Conservation (phyloP, 257 asterid genomes). For the Solanum pinnatisectum region DNA sequence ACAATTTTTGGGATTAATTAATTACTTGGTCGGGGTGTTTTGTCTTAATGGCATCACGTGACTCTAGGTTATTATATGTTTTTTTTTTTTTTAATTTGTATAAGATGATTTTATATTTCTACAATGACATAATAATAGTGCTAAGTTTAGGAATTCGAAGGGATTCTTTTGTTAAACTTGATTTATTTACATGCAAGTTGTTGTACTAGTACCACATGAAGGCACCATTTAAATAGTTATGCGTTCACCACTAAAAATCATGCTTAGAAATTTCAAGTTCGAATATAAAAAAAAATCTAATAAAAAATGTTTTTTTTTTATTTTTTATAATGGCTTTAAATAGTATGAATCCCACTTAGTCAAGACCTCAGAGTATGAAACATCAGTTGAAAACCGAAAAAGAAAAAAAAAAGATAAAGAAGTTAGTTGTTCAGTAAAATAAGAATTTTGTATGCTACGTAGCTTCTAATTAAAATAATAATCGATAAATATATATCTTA, state of each 20-base stretch:
- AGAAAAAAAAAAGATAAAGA: no score
- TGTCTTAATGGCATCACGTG: constrained; percentile 87
- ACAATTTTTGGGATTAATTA: constrained; percentile 35
- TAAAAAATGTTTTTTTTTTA: not conserved
- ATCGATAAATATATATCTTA: not conserved
- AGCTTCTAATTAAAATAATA: not conserved
- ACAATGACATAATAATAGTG: not conserved
- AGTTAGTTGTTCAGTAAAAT: not conserved
- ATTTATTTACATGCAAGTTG: not conserved
- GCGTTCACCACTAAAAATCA: not conserved
- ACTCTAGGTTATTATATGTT: constrained; percentile 25
- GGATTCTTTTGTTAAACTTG: not conserved
- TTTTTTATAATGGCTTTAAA: not conserved
- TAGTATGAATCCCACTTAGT: not conserved
- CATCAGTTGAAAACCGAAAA: not conserved
- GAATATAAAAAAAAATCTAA: not conserved
- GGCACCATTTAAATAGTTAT: not conserved
- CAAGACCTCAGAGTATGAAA: not conserved
- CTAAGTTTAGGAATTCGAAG: not conserved
- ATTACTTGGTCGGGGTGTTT: constrained; percentile 89
- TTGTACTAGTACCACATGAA: not conserved
- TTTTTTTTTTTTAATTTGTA: not conserved
- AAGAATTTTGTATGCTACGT: not conserved
- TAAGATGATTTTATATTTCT: not conserved
- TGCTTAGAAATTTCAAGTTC: not conserved